Percentiles rank a stretch among this genome's conserved stretches.
Conservation (phyloP, 148 eudicot genomes). For the Linanthus parryae region DNA sequence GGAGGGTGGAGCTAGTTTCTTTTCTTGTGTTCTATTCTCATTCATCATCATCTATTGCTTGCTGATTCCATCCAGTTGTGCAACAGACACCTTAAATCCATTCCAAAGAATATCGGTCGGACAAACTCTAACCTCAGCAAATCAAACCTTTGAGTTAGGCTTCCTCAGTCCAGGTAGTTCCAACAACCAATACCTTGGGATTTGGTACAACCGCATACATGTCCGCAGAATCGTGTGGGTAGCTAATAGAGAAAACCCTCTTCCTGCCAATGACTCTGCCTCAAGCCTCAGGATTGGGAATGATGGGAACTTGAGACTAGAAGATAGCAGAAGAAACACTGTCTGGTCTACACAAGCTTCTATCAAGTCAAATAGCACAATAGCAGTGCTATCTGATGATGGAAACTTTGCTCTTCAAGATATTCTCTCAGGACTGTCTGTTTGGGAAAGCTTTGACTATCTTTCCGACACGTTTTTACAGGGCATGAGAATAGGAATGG, state of each 20-base stretch:
- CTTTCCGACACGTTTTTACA: slow-evolving; percentile 8
- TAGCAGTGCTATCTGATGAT: slow-evolving; percentile 9
- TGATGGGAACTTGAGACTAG: slow-evolving; percentile 10
- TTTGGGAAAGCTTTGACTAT: slow-evolving; percentile 12
- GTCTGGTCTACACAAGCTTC: slow-evolving; percentile 13
- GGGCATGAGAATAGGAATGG: slow-evolving; percentile 5
- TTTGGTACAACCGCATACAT: slow-evolving; percentile 6
- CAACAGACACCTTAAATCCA: slow-evolving; percentile 7
- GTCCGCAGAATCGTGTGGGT: slow-evolving; percentile 6
- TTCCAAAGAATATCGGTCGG: slow-evolving; percentile 3
- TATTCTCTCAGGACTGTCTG: neutral
- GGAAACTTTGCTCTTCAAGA: slow-evolving; percentile 8
- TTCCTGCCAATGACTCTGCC: neutral
- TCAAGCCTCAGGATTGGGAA: neutral
- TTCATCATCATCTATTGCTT: too few relatives aligned
- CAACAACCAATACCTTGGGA: slow-evolving; percentile 11
- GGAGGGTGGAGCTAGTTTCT: too few relatives aligned
- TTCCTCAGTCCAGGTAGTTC: slow-evolving; percentile 11
- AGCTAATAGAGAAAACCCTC: slow-evolving; percentile 13
- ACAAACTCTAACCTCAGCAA: slow-evolving; percentile 10
- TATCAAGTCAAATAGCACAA: neutral
- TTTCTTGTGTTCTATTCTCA: too few relatives aligned
- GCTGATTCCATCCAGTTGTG: neutral
- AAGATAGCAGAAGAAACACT: neutral
- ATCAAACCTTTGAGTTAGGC: slow-evolving; percentile 13